Evolutionary conservation across 345 rosid genomes (phyloP).

Genomic region (Melaleuca quinquenervia): DNA sequence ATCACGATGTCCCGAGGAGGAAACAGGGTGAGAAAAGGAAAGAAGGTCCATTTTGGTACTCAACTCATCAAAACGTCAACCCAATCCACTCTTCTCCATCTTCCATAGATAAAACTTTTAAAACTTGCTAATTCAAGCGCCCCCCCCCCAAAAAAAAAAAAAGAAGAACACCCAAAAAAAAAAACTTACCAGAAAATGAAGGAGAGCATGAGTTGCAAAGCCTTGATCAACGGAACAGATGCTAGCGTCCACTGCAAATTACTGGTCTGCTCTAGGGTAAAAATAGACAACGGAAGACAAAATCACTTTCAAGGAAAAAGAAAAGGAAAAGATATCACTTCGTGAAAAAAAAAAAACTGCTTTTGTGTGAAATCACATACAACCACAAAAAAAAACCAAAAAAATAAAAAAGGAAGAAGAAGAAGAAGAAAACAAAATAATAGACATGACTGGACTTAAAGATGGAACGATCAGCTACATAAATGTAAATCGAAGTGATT

Average conservation of each 20-base stretch:
- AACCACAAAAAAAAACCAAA: not conserved
- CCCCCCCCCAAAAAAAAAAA: not conserved
- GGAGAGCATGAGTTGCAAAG: constrained; percentile 74
- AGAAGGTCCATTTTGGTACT: not conserved
- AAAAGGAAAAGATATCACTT: not conserved
- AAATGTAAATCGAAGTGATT: not conserved
- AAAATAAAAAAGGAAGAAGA: not conserved
- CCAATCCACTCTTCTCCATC: not conserved
- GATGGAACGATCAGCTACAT: not conserved
- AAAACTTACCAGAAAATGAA: constrained; percentile 72
- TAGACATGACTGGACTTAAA: not conserved
- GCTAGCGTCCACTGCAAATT: constrained; percentile 83
- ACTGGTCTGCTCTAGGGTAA: constrained; percentile 47
- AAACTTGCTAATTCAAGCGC: not conserved
- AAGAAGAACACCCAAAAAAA: not conserved
- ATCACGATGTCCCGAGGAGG: not conserved
- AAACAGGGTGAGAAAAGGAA: not conserved
- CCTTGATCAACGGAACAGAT: constrained; percentile 78
- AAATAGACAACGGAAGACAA: constrained; percentile 1
- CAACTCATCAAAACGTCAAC: not conserved
- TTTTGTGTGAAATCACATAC: not conserved
- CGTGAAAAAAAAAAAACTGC: not conserved
- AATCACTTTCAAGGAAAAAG: not conserved
- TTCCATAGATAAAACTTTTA: not conserved
- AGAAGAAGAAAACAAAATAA: not conserved